Evolutionary conservation across 1,284 basidiomycete species (phyloP), one percentile per base, ranked within the genome.

Genomic region (Meripilus lineatus): DNA sequence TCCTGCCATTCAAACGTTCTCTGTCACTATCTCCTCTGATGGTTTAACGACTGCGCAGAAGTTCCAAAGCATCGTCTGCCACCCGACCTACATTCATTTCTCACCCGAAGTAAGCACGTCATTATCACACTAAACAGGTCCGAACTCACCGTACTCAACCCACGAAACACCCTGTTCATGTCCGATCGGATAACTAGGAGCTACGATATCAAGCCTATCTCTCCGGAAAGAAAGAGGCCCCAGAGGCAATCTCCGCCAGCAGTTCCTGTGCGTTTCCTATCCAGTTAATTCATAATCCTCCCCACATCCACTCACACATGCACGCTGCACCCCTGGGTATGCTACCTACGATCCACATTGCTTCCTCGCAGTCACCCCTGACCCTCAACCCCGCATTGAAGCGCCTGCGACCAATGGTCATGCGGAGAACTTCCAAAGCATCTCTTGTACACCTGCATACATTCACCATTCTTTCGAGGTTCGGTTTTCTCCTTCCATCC

Each of bases 81-180:
- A 67, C 55, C 53, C 58, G 0, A 57, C 59, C 38, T 72, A 64
- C 46, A 47, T 46, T 15, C 50, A 47, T 30, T 72, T 67, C 47
- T 69, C 66, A 26, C 58, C 54, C 32, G 73, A 74, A 62, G 72
- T 74, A 49, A 44, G 67, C 2, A 17, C 11, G 25, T n/a, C 10
- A 38, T 30, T 30, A 8, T n/a, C 28, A 30, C n/a, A n/a, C n/a
- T 30, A n/a, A 8, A 30, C 5, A 32, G 11, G 5, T 7, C 23
- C 5, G 5, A 8, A 3, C 13, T 8, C 39, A 6, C 15, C 35
- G 26, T 32, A 22, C 25, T 13, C 24, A 22, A 22, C 15, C 34
- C 6, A n/a, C n/a, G n/a, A n/a, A n/a, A n/a, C n/a, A n/a, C n/a
- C 13, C 13, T 30, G 1, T 25, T 21, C 28, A 32, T 26, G 8